These are phyloP conservation scores for Stentor coeruleus DNA, from an alignment of 73 alveolate genomes.

Conservation along the genomic window DNA sequence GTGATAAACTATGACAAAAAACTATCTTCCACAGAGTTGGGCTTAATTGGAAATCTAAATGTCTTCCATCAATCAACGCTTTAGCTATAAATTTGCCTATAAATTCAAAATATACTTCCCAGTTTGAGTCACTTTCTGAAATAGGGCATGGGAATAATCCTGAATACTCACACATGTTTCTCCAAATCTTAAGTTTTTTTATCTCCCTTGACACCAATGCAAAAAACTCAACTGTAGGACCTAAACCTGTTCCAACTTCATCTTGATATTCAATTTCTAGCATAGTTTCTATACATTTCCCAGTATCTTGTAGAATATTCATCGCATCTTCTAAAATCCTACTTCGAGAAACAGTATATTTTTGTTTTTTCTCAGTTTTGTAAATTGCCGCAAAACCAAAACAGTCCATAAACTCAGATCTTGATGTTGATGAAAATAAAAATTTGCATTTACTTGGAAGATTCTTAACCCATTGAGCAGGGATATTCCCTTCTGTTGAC, in stretches of 20 bases:
- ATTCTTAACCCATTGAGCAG: neutral
- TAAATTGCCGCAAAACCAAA: neutral
- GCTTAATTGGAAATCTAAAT: constrained; percentile 77
- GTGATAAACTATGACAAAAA: constrained; percentile 46
- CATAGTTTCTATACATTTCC: neutral
- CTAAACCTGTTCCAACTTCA: constrained; percentile 29
- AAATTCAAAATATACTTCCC: constrained; percentile 55
- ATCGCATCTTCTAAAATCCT: neutral
- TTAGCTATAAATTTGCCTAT: constrained; percentile 76
- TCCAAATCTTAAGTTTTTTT: constrained; percentile 10
- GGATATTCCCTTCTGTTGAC: neutral
- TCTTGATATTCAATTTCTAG: constrained; percentile 19
- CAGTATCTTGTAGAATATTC: neutral
- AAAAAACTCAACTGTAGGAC: constrained; percentile 27
- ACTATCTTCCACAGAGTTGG: constrained; percentile 78
- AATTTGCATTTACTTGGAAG: neutral
- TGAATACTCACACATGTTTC: constrained; percentile 18
- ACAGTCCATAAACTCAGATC: neutral
- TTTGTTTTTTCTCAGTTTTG: neutral
- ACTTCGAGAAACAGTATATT: neutral
- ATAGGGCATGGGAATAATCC: constrained; percentile 31
- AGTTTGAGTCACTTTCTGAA: constrained; percentile 51
- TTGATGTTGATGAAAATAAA: neutral
- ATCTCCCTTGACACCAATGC: neutral
- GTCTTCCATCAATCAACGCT: constrained; percentile 72